Evolutionary conservation across 306 rosid species (phyloP), one percentile per base, ranked within the genome.

Genomic region (Oxytropis ochrocephala): DNA sequence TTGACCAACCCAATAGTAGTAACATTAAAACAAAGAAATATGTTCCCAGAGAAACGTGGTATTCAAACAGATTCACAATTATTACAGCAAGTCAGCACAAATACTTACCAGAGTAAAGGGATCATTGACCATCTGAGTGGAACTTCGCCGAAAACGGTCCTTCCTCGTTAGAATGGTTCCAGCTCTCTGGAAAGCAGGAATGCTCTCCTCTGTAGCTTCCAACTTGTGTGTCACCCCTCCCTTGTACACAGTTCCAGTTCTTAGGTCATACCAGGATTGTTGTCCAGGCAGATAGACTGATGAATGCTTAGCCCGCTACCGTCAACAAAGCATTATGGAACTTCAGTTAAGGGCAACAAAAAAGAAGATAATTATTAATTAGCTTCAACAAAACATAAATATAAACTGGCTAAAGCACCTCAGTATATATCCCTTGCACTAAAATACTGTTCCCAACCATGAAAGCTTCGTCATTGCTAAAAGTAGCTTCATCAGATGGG

Each of bases 41-140:
- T 62, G n/a, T 61, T 62, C 29, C 30, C 14, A 12, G 29, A 27
- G 44, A 67, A 12, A 74, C 43, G 13, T 8, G 11, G 56, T 47
- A 36, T 42, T 54, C 43, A 33, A 55, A 41, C 44, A 69, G 35
- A 52, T 27, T 43, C 56, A n/a, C 39, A 70, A 78, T 46, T 60
- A 41, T 42, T 49, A 30, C 41, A 43, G 67, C 44, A 74, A 30
- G 42, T 76, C 13, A 54, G 56, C 41, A 67, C 46, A 68, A 77
- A 63, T 64, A 75, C 87, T 39, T 88, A 94, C 99, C 95, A 94
- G 86, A 62, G 96, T 91, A 73, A 75, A 91, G 13, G 99, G 99
- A 88, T 94, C 99, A 29, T 94, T 87, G 14, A 65, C 75, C 99
- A 91, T 94, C 84, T 87, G 99, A 11, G 96, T 87, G 75, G 99